Evolutionary conservation across 1,139 yeast genomes (phyloP), one percentile per base, ranked within the genome.

Genomic region (Pichia sp.): DNA sequence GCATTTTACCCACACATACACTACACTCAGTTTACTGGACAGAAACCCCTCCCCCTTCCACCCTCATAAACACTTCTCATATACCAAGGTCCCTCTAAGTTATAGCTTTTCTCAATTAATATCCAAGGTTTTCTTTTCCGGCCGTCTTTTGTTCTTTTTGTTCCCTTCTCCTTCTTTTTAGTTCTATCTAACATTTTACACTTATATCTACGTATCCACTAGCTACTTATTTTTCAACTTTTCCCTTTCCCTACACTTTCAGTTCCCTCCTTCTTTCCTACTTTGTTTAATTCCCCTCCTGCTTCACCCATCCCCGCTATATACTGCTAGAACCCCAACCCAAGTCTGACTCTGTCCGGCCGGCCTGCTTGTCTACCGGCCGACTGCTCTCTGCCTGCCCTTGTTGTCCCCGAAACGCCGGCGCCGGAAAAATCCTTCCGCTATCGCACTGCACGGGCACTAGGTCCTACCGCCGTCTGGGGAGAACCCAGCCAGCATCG

Each of bases 111-210:
- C 38, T 34, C n/a, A 34, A 10, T 34, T 34, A 34, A 34, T 34
- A 34, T 34, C 38, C 38, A 34, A 34, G 38, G 38, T 34, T 14
- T 14, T 79, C 38, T 34, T 34, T 34, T 14, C 38, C n/a, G 6
- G 12, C n/a, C n/a, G 12, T 34, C 38, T 34, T 34, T 34, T 34
- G n/a, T 34, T 34, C n/a, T 34, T 34, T 34, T 34, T 34, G 3
- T 34, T 34, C 38, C n/a, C 12, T 9, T 9, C 38, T 34, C n/a
- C n/a, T 34, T 12, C 38, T 12, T 34, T 34, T 34, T 34, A 34
- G 12, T 12, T 34, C 38, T 34, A 34, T 14, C 38, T 14, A 34
- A 27, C 29, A 27, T 27, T 27, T 27, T 27, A 27, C n/a, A 34
- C n/a, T 12, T 14, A 34, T 34, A 12, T 34, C n/a, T 34, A 34